Evolutionary conservation across 345 rosid genomes (phyloP).

Genomic region (Mercurialis annua): DNA sequence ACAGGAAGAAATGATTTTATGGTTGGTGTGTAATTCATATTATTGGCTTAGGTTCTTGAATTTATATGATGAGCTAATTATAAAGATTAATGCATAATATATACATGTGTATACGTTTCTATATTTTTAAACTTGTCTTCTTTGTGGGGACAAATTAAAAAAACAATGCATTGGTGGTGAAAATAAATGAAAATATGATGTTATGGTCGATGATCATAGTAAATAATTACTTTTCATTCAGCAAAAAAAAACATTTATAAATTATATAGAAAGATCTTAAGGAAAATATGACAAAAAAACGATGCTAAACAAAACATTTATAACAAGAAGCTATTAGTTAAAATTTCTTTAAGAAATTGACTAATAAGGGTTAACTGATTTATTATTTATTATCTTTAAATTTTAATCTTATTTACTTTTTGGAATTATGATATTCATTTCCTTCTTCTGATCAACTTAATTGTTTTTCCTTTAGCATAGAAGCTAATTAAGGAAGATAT

Average conservation of each 20-base stretch:
- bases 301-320: background rate
- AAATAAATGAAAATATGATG: background rate
- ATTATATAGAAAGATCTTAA: too few species aligned
- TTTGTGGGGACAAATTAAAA: conserved; percentile 8
- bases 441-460: background rate
- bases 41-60: background rate
- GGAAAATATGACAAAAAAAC: background rate
- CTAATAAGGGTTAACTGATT: too few species aligned
- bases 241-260: background rate
- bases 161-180: background rate
- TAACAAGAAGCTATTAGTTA: background rate
- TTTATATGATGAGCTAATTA: background rate
- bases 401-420: background rate
- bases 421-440: background rate
- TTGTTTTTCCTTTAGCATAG: conserved; percentile 26
- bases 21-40: background rate
- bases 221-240: conserved; percentile 11
- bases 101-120: background rate
- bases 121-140: background rate
- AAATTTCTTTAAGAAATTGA: background rate
- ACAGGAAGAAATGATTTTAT: background rate
- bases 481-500: conserved; percentile 23
- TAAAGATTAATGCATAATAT: background rate
- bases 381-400: background rate
- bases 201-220: background rate